These are phyloP conservation scores for Murraya paniculata DNA, from an alignment of 345 rosid species.

Conservation along the genomic window DNA sequence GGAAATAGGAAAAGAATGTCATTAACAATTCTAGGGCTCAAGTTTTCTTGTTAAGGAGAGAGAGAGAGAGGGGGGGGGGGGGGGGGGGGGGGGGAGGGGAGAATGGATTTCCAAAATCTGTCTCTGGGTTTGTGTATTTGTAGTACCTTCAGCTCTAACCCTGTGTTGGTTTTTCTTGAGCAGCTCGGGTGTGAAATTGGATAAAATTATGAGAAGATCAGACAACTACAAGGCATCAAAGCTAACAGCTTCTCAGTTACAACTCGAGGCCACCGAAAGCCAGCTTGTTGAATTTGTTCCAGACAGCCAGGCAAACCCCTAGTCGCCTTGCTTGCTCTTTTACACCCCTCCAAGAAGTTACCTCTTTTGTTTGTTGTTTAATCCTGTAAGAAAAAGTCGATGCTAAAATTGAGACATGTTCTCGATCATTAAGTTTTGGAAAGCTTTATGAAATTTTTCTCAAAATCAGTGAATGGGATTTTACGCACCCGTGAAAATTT, in stretches of 20 bases:
- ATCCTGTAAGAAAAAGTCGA: too few relatives aligned
- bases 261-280: conserved; percentile 36
- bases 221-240: conserved; percentile 55
- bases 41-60: background rate
- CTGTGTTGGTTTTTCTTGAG: conserved; percentile 1
- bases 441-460: too few relatives aligned
- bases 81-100: too few relatives aligned
- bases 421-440: too few relatives aligned
- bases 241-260: conserved; percentile 43
- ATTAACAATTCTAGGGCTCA: background rate
- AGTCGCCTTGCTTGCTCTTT: background rate
- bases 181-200: conserved; percentile 40
- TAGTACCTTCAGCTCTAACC: background rate
- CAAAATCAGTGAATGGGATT: too few relatives aligned
- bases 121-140: background rate
- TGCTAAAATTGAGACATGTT: too few relatives aligned
- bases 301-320: conserved; percentile 35
- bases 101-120: background rate
- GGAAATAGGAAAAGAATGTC: background rate
- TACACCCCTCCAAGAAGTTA: too few relatives aligned
- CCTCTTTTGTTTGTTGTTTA: too few relatives aligned
- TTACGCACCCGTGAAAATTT: too few relatives aligned
- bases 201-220: conserved; percentile 44
- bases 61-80: too few relatives aligned
- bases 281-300: conserved; percentile 49